phyloP scores from a whole-genome alignment of 2,329 filamentous ascomycete species.

The Hypoxylon sp. region DNA sequence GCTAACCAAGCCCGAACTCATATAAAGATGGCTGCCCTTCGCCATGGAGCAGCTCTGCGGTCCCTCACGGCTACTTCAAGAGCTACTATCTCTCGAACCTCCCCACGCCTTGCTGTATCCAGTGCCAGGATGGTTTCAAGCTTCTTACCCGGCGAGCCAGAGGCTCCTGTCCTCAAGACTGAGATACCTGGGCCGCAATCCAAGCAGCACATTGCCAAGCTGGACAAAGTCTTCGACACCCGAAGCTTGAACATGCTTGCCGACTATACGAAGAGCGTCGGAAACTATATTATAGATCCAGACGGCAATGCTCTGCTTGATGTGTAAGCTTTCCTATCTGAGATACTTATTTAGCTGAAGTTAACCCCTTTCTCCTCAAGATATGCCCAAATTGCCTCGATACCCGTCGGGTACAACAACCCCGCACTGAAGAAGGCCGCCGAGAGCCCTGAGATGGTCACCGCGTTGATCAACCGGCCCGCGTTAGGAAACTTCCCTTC shows the following conservation, averaged over 20 bases:
- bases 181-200: constrained; percentile 83
- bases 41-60: constrained; percentile 50
- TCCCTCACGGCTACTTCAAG: constrained; percentile 46
- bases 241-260: constrained; percentile 86
- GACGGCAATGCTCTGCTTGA: constrained; percentile 82
- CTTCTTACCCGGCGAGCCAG: constrained; percentile 63
- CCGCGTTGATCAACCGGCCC: constrained; percentile 87
- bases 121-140: constrained; percentile 50
- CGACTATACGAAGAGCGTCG: constrained; percentile 80
- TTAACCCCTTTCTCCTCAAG: constrained; percentile 57
- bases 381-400: constrained; percentile 93
- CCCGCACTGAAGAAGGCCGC: constrained; percentile 78
- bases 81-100: constrained; percentile 31
- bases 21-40: constrained; percentile 51
- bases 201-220: constrained; percentile 76
- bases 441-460: constrained; percentile 82
- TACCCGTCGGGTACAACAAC: constrained; percentile 95
- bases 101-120: constrained; percentile 42
- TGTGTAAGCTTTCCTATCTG: constrained; percentile 65
- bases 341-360: constrained; percentile 6
- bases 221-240: constrained; percentile 87
- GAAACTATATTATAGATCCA: constrained; percentile 84
- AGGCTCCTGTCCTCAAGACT: constrained; percentile 67
- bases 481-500: constrained; percentile 93
- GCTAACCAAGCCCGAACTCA: constrained; percentile 6